Conservation (phyloP, 768 basidiomycete genomes). For the Clathrus columnatus region DNA sequence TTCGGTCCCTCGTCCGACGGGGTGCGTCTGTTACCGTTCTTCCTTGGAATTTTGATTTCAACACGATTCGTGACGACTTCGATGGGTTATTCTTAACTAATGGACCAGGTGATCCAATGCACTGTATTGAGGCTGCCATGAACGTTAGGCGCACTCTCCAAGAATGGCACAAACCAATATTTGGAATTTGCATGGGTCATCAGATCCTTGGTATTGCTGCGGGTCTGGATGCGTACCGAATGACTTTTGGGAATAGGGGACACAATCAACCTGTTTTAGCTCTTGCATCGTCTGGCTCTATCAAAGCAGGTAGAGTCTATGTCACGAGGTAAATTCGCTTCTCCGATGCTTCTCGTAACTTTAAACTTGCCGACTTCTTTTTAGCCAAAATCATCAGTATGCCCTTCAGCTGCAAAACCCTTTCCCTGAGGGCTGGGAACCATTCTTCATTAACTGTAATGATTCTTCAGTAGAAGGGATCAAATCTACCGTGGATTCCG, state of each 20-base stretch:
- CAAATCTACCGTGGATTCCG: conserved; percentile 85
- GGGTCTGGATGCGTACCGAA: conserved; percentile 91
- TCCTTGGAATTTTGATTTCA: conserved; percentile 98
- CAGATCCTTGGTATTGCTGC: conserved; percentile 98
- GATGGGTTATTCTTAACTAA: conserved; percentile 96
- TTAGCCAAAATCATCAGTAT: conserved; percentile 95
- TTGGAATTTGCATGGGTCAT: conserved; percentile 99
- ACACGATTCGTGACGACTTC: conserved; percentile 77
- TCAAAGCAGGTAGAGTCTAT: conserved; percentile 93
- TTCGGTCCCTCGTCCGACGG: conserved; percentile 84
- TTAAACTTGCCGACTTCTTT: not conserved
- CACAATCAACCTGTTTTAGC: conserved; percentile 99
- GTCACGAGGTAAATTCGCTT: conserved; percentile 73
- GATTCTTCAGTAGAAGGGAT: conserved; percentile 99
- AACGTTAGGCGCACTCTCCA: conserved; percentile 72
- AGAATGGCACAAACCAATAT: conserved; percentile 91
- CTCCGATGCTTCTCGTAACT: not conserved
- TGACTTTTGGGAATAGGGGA: conserved; percentile 99
- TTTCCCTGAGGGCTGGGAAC: conserved; percentile 96
- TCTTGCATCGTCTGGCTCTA: conserved; percentile 84
- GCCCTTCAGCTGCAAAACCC: conserved; percentile 90
- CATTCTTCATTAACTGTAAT: conserved; percentile 99
- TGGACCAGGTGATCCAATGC: conserved; percentile 89
- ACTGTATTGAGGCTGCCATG: conserved; percentile 78
- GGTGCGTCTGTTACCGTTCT: conserved; percentile 90